Evolutionary conservation across 2,329 filamentous ascomycete species (phyloP).

Genomic region (Scopulariopsis brevicaulis): DNA sequence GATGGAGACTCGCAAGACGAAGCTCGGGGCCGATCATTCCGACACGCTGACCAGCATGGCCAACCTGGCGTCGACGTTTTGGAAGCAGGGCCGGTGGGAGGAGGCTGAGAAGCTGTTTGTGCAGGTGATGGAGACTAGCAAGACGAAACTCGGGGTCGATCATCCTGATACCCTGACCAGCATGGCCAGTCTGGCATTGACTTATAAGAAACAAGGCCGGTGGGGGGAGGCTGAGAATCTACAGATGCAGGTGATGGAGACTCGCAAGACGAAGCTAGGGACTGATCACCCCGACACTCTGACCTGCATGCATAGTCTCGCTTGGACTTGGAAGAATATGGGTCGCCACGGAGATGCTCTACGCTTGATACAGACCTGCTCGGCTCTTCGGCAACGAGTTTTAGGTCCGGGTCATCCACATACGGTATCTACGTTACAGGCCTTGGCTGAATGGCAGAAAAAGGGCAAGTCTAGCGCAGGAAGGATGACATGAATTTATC

Average conservation of each 20-base stretch:
- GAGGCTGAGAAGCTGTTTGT: no score
- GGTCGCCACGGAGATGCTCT: not conserved
- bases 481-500: no score
- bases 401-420: no score
- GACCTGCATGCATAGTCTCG: no score
- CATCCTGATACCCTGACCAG: slow-evolving; percentile 3
- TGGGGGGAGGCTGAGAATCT: not conserved
- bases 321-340: not conserved
- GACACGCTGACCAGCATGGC: not conserved
- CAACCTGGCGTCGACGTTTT: not conserved
- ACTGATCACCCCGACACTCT: no score
- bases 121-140: no score
- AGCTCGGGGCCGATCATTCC: slow-evolving; percentile 6
- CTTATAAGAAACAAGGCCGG: not conserved
- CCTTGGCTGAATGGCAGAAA: no score
- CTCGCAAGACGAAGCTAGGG: not conserved
- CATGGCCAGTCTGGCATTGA: not conserved
- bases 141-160: slow-evolving; percentile 6
- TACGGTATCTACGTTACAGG: no score
- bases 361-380: not conserved
- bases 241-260: not conserved
- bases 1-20: slow-evolving; percentile 3
- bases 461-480: no score
- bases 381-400: no score
- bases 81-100: no score